A percentile compares a stretch with the other conserved stretches of the same genome.
These are phyloP conservation scores for Fusarium annulatum DNA, from an alignment of 2,329 filamentous ascomycete species.

Conservation along the genomic window DNA sequence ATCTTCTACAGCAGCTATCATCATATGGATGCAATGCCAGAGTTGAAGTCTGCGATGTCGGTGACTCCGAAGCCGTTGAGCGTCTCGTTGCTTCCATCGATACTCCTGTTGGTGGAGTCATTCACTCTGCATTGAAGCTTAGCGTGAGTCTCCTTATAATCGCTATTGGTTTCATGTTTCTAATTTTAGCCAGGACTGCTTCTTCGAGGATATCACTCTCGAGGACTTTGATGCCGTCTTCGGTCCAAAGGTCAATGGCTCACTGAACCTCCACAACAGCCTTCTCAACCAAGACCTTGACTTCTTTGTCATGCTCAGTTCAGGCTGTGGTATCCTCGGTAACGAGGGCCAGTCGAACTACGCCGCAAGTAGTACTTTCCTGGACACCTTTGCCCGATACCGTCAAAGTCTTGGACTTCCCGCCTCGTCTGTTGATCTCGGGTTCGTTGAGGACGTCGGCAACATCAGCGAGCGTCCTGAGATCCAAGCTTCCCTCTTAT, in stretches of 20 bases:
- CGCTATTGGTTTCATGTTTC: not conserved
- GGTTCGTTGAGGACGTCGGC: slow-evolving; percentile 39
- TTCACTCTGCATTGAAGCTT: slow-evolving; percentile 39
- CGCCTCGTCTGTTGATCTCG: slow-evolving; percentile 36
- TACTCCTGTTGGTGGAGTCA: slow-evolving; percentile 35
- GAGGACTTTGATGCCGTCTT: slow-evolving; percentile 38
- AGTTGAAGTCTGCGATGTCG: slow-evolving; percentile 38
- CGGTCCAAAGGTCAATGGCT: slow-evolving; percentile 39
- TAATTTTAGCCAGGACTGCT: slow-evolving; percentile 30
- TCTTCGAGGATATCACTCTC: slow-evolving; percentile 38
- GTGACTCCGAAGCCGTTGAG: slow-evolving; percentile 33
- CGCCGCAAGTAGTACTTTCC: slow-evolving; percentile 39
- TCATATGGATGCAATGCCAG: slow-evolving; percentile 39
- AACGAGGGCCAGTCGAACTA: slow-evolving; percentile 41
- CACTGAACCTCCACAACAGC: slow-evolving; percentile 33
- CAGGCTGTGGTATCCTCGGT: slow-evolving; percentile 36
- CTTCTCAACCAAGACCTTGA: slow-evolving; percentile 37
- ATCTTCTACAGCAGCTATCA: slow-evolving; percentile 35
- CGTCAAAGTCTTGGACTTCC: slow-evolving; percentile 36
- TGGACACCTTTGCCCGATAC: slow-evolving; percentile 39
- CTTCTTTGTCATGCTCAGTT: slow-evolving; percentile 42
- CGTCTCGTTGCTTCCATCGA: slow-evolving; percentile 21
- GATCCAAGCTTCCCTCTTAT: slow-evolving; percentile 34
- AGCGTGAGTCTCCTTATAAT: slow-evolving; percentile 17
- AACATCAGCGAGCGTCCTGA: slow-evolving; percentile 41